Conservation (phyloP, 805 yeast genomes). For the Saccharomycopsis sp. region DNA sequence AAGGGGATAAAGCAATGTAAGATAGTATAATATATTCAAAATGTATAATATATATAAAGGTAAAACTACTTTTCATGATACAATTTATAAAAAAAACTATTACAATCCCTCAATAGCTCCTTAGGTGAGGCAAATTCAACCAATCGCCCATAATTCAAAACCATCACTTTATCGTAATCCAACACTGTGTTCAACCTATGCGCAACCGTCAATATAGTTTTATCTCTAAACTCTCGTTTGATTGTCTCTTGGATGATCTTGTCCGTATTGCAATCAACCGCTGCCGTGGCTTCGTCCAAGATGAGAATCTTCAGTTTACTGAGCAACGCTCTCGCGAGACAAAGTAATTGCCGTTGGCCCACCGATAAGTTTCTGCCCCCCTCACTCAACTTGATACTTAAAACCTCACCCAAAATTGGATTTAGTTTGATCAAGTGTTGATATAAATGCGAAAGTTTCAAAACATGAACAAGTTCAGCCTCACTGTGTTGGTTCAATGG, state of each 20-base stretch:
- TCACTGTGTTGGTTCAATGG: constrained; percentile 47
- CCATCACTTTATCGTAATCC: constrained; percentile 75
- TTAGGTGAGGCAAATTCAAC: constrained; percentile 71
- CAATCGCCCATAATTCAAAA: constrained; percentile 64
- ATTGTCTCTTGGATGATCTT: constrained; percentile 73
- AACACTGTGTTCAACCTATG: constrained; percentile 81
- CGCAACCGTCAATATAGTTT: constrained; percentile 84
- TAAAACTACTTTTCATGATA: neutral
- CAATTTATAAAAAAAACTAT: constrained; percentile 38
- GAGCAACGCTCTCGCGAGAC: constrained; percentile 75
- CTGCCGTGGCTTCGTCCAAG: constrained; percentile 84
- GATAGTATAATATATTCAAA: constrained; percentile 1
- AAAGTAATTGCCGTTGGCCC: constrained; percentile 82
- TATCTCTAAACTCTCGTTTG: constrained; percentile 57
- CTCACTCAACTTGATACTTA: constrained; percentile 54
- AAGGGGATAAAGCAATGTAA: constrained; percentile 4
- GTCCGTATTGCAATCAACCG: constrained; percentile 84
- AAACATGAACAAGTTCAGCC: constrained; percentile 46
- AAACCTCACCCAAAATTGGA: constrained; percentile 31
- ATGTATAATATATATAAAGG: neutral
- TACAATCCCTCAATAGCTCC: constrained; percentile 35
- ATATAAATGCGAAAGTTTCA: constrained; percentile 50
- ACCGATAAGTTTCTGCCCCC: constrained; percentile 78
- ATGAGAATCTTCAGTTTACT: constrained; percentile 65
- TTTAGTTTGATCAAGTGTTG: constrained; percentile 29